Evolutionary conservation across 768 basidiomycete species (phyloP), one percentile per base, ranked within the genome.

Genomic region (Lentinula sp.): DNA sequence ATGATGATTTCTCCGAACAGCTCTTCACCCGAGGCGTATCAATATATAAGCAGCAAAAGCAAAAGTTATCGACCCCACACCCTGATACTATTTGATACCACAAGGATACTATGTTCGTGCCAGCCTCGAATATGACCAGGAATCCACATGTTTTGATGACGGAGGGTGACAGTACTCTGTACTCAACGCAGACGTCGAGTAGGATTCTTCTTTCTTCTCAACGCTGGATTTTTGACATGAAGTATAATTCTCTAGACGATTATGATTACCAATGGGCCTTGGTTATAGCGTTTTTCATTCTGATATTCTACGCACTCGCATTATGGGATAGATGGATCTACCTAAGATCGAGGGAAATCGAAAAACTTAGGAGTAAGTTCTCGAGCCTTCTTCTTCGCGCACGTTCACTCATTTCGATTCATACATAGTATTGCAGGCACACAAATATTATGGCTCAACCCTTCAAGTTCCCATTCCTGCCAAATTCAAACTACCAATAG

Each of bases 271-370:
- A 23, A 28, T 70, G 64, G 43, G 66, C 69, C 31, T 58, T 70
- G 0, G 35, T 72, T 3, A 67, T 75, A 42, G 43, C 75, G 4
- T 61, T 71, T 10, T 55, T 74, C 15, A 53, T 74, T 37, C 68
- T 76, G 13, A 60, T 68, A 11, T 73, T 75, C 52, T 76, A 77
- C 43, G 71, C 68, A 5, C 61, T 75, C 40, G 74, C 75, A 18
- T 65, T 76, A 13, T 76, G 74, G 73, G 76, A 77, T 57, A 65
- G 73, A 53, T 77, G 74, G 74, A 61, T 70, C 40, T 63, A 66
- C 45, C 65, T 77, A 11, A 71, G 62, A 58, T 43, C 69, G 35
- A 66, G 70, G 37, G 66, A 69, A 43, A 65, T 64, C 49, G 65
- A 68, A 48, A 55, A 45, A 57, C 11, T 34, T 32, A 40, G 43